phyloP scores from a whole-genome alignment of 1,284 basidiomycete species.

The Entoloma clypeatum region DNA sequence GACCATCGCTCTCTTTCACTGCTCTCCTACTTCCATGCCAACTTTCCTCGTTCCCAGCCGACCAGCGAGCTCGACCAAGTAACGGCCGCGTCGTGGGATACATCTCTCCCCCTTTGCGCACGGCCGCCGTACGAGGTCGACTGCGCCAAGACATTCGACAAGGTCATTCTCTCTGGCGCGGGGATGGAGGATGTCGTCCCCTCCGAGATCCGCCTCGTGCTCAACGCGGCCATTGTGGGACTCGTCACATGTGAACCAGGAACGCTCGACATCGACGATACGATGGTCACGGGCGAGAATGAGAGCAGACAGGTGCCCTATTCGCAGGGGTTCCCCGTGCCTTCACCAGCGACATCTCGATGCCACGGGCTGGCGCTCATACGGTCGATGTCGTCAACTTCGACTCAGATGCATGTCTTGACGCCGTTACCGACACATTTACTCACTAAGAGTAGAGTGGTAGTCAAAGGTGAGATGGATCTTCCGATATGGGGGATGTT shows the following conservation, averaged over 20 bases:
- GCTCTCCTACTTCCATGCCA: conserved; percentile 82
- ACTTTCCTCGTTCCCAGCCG: conserved; percentile 35
- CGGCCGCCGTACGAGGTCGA: conserved; percentile 67
- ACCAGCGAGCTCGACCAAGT: conserved; percentile 23
- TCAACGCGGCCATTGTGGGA: conserved; percentile 82
- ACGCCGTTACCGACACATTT: conserved; percentile 60
- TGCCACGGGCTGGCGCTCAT: conserved; percentile 74
- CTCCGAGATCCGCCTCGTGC: conserved; percentile 62
- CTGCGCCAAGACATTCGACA: conserved; percentile 50
- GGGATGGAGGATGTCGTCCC: conserved; percentile 72
- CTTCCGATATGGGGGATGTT: conserved; percentile 86
- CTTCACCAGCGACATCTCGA: conserved; percentile 51
- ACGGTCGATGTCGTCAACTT: conserved; percentile 49
- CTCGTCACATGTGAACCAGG: conserved; percentile 52
- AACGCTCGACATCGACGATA: conserved; percentile 27
- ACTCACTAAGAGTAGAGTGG: conserved; percentile 41
- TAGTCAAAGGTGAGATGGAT: conserved; percentile 87
- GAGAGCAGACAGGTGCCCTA: conserved; percentile 45
- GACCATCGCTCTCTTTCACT: conserved; percentile 73
- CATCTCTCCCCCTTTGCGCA: conserved; percentile 64
- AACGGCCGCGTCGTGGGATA: conserved; percentile 60
- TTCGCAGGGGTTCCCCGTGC: conserved; percentile 47
- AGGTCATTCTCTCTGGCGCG: conserved; percentile 62
- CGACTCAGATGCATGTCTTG: conserved; percentile 59
- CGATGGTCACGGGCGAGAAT: not conserved